Evolutionary conservation across 495 filamentous ascomycete species (phyloP), one percentile per base, ranked within the genome.

Genomic region (Baudoinia panamericana): DNA sequence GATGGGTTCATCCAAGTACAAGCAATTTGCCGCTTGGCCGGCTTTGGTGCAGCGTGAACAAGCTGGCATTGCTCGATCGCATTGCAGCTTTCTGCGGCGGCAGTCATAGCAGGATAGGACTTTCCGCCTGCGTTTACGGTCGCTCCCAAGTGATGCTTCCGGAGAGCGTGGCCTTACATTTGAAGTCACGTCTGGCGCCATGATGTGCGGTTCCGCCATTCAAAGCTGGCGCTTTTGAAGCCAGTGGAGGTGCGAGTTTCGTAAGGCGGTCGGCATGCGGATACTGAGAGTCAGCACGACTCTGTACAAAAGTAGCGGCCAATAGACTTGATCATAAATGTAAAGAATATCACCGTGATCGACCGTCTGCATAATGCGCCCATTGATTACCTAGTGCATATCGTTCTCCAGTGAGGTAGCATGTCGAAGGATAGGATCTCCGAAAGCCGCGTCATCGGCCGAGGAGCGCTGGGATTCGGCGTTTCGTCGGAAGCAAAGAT

Each of bases 41-140:
- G 34, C 36, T 20, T 48, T 51, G 5, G 40, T 51, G 21, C 51
- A 54, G 11, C 51, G 38, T 18, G 36, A 33, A 28, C 51, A 54
- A 2, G 48, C 43, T 13, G 51, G 51, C 36, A 41, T 30, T 13
- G 32, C 44, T 11, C 51, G 43, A 41, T 54, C 51, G 36, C 51
- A 54, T 42, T 51, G 47, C 16, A 54, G 39, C 28, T 54, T 54
- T 12, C 51, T 28, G 3, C 51, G 38, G 10, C 51, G 26, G 27
- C 51, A 54, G 22, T 54, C 51, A 17, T 40, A 45, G 27, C 51
- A 54, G 5, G 51, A 54, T 10, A 51, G 34, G 12, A 46, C 51
- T 38, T 51, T 54, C 20, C 51, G 47, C n/a, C 44, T 29, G 17
- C 51, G 51, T 27, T 54, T 54, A 0, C 48, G 41, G 5, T 51